phyloP scores from a whole-genome alignment of 495 filamentous ascomycete genomes.

The Lophiostoma macrostomum region DNA sequence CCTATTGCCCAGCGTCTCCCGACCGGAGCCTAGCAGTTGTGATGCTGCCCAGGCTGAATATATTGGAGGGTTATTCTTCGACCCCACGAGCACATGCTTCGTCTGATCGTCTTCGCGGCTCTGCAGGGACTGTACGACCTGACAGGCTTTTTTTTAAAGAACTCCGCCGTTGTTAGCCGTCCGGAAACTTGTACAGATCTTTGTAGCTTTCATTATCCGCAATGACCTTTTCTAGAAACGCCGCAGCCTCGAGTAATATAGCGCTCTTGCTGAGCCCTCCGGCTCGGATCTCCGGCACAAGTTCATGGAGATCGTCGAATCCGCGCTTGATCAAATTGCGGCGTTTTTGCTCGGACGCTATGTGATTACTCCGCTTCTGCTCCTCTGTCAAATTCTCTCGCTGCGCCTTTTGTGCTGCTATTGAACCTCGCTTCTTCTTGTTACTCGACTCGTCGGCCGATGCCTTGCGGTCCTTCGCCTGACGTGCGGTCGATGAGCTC shows the following conservation, averaged over 20 bases:
- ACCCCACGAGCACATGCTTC: too few species aligned
- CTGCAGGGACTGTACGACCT: too few species aligned
- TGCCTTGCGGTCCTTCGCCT: conserved; percentile 4
- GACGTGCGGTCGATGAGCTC: not conserved
- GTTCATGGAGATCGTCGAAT: conserved; percentile 65
- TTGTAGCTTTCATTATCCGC: too few species aligned
- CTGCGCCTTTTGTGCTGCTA: conserved; percentile 45
- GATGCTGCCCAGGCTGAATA: too few species aligned
- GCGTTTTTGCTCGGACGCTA: conserved; percentile 82
- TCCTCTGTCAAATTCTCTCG: conserved; percentile 79
- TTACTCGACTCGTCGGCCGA: conserved; percentile 13
- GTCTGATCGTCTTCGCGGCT: too few species aligned
- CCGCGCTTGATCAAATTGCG: conserved; percentile 73
- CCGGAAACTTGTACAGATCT: too few species aligned
- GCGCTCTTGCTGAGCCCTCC: conserved; percentile 74
- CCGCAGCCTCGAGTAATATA: conserved; percentile 66
- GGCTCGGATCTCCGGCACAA: conserved; percentile 68
- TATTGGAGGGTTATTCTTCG: too few species aligned
- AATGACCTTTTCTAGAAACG: conserved; percentile 71
- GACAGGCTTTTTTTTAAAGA: too few species aligned
- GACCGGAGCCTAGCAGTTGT: too few species aligned
- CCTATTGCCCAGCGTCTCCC: too few species aligned
- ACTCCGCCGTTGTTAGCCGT: too few species aligned
- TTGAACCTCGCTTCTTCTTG: conserved; percentile 17
- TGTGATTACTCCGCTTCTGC: conserved; percentile 85